These are phyloP conservation scores for Metarhizium guizhouense DNA, from an alignment of 2,329 filamentous ascomycete genomes.

Conservation along the genomic window DNA sequence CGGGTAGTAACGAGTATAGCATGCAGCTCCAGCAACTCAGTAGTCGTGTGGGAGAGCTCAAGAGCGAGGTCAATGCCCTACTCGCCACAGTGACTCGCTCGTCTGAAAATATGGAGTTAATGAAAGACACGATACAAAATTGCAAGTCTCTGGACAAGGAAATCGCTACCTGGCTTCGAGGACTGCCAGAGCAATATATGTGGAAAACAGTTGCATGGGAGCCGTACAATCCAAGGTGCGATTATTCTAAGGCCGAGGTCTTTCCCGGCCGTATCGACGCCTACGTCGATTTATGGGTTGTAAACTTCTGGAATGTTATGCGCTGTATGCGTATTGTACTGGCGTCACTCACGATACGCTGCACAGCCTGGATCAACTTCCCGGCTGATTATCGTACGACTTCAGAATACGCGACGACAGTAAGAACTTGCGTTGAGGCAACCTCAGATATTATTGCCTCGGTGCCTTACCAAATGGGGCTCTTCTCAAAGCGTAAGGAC, in stretches of 20 bases:
- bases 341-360: conserved; percentile 44
- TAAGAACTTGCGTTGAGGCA: conserved; percentile 37
- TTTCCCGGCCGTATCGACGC: conserved; percentile 52
- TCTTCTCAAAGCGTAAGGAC: conserved; percentile 37
- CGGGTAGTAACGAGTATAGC: conserved; percentile 35
- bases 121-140: conserved; percentile 40
- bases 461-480: conserved; percentile 51
- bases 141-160: conserved; percentile 43
- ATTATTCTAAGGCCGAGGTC: conserved; percentile 43
- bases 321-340: conserved; percentile 44
- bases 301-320: conserved; percentile 45
- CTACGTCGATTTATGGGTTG: conserved; percentile 50
- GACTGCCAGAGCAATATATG: conserved; percentile 38
- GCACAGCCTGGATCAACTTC: conserved; percentile 48
- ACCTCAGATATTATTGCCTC: conserved; percentile 50
- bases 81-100: conserved; percentile 36
- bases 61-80: conserved; percentile 40
- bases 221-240: conserved; percentile 38
- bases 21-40: conserved; percentile 39
- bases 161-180: conserved; percentile 38
- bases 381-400: conserved; percentile 54
- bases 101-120: conserved; percentile 38
- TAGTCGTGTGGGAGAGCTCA: conserved; percentile 43
- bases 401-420: conserved; percentile 47
- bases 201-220: conserved; percentile 47